Base-by-base conservation (phyloP, 129 eudicot species). In the Mikania micrantha region DNA sequence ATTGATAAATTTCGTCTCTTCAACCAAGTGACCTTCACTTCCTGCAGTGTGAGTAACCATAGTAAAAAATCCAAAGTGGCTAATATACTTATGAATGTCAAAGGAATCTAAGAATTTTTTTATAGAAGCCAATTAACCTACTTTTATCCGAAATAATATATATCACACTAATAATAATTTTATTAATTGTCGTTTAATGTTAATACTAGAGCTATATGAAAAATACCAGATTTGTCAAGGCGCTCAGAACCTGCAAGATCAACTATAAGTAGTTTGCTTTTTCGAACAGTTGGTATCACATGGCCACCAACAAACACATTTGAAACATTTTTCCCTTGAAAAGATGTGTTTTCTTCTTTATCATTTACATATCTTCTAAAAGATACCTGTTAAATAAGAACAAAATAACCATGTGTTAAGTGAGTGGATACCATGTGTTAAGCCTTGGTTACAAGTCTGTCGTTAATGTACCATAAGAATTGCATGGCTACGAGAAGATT, bases 241-340 rank as follows among this genome's bases (percentile, higher is more conserved):
- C 99, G 84, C 72, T 90, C 99, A 48, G 99, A 94, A 70, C 99
- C 99, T 9, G 99, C 99, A 73, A 94, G 97, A 87, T 94, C 99
- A 73, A 94, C 99, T 29, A 94, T 73, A 61, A 94, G 83, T 48
- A 94, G 83, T 81, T 94, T 94, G 90, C 99, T 86, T 74, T 90
- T 94, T 49, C 95, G 75, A 73, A 94, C 79, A 67, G 85, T 90
- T 1, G 88, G 89, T 47, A 89, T 64, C 39, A 66, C 80, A 72
- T 79, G 77, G 45, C 81, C 86, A 52, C 71, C 67, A 57, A 75
- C 70, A 58, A 58, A 78, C 50, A 73, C 71, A 50, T 59, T 78
- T 77, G 56, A 59, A 58, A 60, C 74, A 21, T 74, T 83, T 72
- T 71, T 82, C 61, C 61, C 66, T 66, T 38, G 70, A 44, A 41